Conservation (phyloP, 2,329 filamentous ascomycete genomes). For the Fusarium anguioides region DNA sequence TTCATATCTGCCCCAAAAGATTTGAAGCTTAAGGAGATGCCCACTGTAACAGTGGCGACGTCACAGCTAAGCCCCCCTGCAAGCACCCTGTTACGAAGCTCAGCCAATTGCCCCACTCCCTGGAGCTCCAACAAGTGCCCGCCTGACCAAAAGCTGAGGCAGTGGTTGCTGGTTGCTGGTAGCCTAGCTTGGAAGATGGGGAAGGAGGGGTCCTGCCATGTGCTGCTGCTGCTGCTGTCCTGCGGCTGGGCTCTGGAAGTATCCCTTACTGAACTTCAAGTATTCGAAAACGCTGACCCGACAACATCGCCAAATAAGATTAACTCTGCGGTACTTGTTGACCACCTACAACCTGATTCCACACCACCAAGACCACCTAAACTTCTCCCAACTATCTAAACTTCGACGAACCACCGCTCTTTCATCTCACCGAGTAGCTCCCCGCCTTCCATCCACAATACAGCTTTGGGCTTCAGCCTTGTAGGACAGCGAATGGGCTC, state of each 20-base stretch:
- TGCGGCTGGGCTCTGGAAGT: not conserved
- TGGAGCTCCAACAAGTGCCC: slow-evolving; percentile 12
- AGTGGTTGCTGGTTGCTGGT: slow-evolving; percentile 9
- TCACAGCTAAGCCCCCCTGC: slow-evolving; percentile 15
- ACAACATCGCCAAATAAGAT: slow-evolving; percentile 27
- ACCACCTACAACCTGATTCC: not conserved
- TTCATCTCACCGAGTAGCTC: slow-evolving; percentile 11
- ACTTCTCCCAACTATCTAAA: not conserved
- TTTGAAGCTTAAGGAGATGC: slow-evolving; percentile 2
- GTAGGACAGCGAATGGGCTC: slow-evolving; percentile 41
- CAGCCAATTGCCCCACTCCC: slow-evolving; percentile 16
- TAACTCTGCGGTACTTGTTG: not conserved
- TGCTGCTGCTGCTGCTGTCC: not conserved
- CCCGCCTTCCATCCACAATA: slow-evolving; percentile 25
- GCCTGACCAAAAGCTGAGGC: slow-evolving; percentile 39
- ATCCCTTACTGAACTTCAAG: slow-evolving; percentile 4
- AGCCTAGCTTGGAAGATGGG: slow-evolving; percentile 7
- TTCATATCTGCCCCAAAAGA: not conserved
- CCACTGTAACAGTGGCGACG: slow-evolving; percentile 18
- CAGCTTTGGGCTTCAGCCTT: slow-evolving; percentile 32
- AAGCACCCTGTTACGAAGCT: slow-evolving; percentile 7
- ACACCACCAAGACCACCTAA: not conserved
- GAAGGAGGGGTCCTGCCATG: slow-evolving; percentile 36
- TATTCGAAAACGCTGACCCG: slow-evolving; percentile 31
- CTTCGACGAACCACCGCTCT: not conserved